phyloP scores from a whole-genome alignment of 148 eudicot genomes.

The Vaccinium vitisidaea region DNA sequence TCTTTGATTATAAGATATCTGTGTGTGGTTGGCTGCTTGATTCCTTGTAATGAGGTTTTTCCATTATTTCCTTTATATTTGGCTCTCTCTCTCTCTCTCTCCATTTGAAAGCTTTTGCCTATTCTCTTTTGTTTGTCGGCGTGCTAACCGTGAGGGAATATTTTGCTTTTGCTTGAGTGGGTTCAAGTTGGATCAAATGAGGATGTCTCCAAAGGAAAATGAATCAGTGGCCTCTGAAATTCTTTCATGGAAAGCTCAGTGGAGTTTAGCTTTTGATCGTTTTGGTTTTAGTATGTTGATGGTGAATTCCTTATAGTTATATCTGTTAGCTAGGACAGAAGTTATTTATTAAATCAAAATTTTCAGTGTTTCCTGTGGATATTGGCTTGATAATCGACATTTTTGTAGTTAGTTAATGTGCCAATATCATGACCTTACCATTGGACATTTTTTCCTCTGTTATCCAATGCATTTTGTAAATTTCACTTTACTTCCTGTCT shows the following conservation, averaged over 20 bases:
- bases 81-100: not conserved
- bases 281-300: not conserved
- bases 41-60: not conserved
- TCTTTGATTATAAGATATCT: not conserved
- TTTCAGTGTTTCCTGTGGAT: too few relatives aligned
- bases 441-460: not conserved
- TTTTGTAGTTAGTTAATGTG: not conserved
- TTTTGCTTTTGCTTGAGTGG: not conserved
- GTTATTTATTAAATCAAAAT: too few relatives aligned
- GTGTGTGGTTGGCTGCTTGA: not conserved
- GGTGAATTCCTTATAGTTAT: too few relatives aligned
- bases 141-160: not conserved
- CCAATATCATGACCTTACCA: not conserved
- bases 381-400: too few relatives aligned
- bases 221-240: not conserved
- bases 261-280: not conserved
- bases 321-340: too few relatives aligned
- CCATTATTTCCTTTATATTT: not conserved
- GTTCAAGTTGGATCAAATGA: not conserved
- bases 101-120: too few relatives aligned
- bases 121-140: not conserved
- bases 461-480: not conserved
- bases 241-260: not conserved
- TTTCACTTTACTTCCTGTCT: not conserved
- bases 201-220: not conserved